These are phyloP conservation scores for Diaporthe australafricana DNA, from an alignment of 2,329 filamentous ascomycete species.

Conservation along the genomic window DNA sequence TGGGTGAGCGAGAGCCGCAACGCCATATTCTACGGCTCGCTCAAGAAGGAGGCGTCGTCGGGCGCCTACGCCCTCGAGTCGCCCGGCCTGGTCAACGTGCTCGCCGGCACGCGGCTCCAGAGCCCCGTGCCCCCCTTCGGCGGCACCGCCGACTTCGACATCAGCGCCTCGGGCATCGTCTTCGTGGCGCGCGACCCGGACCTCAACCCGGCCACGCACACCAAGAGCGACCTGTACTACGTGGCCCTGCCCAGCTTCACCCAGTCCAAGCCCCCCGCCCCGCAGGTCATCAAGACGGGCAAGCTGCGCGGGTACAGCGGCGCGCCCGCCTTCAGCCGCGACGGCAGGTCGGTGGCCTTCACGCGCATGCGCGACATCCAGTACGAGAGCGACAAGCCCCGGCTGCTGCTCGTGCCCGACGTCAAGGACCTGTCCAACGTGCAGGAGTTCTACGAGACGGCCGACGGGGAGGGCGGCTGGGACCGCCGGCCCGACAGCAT, in stretches of 20 bases:
- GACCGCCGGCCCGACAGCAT: slow-evolving; percentile 68
- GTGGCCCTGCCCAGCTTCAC: slow-evolving; percentile 73
- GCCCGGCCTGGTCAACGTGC: slow-evolving; percentile 69
- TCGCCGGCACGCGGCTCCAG: slow-evolving; percentile 69
- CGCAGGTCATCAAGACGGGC: slow-evolving; percentile 66
- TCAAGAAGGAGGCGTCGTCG: slow-evolving; percentile 61
- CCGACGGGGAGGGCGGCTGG: slow-evolving; percentile 73
- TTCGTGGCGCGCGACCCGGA: slow-evolving; percentile 82
- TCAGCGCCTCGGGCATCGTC: slow-evolving; percentile 72
- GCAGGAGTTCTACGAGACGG: slow-evolving; percentile 71
- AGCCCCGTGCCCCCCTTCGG: slow-evolving; percentile 84
- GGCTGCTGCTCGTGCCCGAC: slow-evolving; percentile 73
- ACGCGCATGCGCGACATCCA: slow-evolving; percentile 80
- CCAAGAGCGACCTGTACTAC: slow-evolving; percentile 85
- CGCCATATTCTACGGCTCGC: slow-evolving; percentile 77
- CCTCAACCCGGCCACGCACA: slow-evolving; percentile 78
- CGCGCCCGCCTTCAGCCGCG: slow-evolving; percentile 78
- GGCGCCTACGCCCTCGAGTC: slow-evolving; percentile 55
- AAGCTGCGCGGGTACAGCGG: slow-evolving; percentile 73
- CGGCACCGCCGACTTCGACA: slow-evolving; percentile 83
- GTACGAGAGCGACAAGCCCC: slow-evolving; percentile 85
- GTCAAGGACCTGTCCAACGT: slow-evolving; percentile 67
- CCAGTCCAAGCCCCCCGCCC: slow-evolving; percentile 60
- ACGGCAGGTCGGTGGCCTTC: slow-evolving; percentile 79
- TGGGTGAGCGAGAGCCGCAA: slow-evolving; percentile 77